These are phyloP conservation scores for Leccinum subgranulosum DNA, from an alignment of 768 basidiomycete species.

Conservation along the genomic window DNA sequence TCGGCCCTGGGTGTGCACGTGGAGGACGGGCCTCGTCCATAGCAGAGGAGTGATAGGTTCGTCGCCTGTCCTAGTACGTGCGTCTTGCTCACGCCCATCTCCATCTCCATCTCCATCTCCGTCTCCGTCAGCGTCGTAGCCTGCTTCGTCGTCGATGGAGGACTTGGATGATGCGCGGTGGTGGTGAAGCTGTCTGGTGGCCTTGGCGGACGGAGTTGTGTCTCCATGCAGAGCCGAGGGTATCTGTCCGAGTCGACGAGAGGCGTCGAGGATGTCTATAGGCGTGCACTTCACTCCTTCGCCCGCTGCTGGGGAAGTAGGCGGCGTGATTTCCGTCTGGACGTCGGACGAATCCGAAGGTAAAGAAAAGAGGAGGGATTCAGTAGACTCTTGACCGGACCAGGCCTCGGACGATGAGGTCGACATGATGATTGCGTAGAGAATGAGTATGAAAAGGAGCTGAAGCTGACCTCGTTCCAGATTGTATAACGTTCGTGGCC, in stretches of 20 bases:
- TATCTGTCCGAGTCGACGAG: slow-evolving; percentile 9
- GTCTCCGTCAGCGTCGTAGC: slow-evolving; percentile 26
- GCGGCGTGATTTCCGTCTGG: slow-evolving; percentile 20
- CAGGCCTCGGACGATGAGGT: slow-evolving; percentile 13
- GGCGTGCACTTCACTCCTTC: slow-evolving; percentile 7
- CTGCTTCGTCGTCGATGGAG: slow-evolving; percentile 15
- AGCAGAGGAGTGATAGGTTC: too few relatives aligned
- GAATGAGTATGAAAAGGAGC: background rate
- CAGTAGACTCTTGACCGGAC: slow-evolving; percentile 12
- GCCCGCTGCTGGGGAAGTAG: slow-evolving; percentile 14
- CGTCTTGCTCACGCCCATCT: background rate
- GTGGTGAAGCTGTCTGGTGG: background rate
- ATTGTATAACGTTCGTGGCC: slow-evolving; percentile 1
- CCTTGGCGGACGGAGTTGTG: background rate
- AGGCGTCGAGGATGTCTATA: slow-evolving; percentile 12
- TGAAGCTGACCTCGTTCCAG: slow-evolving; percentile 2
- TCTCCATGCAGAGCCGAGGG: background rate
- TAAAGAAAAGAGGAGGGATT: slow-evolving; percentile 7
- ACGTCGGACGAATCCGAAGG: slow-evolving; percentile 14
- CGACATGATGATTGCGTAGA: slow-evolving; percentile 2
- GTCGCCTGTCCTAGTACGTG: background rate
- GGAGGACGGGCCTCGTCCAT: background rate
- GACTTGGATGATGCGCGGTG: background rate
- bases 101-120: background rate
- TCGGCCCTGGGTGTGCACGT: background rate